Percentiles rank a stretch among this genome's conserved stretches.
Evolutionary conservation across 441 rosid species (phyloP).

Genomic region (Aleurites moluccanus): DNA sequence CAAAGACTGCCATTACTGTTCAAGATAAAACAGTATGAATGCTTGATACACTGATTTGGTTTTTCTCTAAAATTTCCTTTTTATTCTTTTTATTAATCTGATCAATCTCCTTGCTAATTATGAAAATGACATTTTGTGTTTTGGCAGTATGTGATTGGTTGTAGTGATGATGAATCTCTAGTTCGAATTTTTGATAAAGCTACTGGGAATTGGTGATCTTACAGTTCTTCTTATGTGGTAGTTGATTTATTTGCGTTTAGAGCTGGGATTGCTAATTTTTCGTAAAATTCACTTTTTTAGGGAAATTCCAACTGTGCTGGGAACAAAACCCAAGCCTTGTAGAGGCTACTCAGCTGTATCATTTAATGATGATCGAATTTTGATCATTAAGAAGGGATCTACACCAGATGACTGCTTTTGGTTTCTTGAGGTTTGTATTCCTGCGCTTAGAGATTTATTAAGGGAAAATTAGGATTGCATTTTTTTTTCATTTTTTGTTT

Average conservation of each 20-base stretch:
- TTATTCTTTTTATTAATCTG: conserved; percentile 14
- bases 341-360: conserved; percentile 57
- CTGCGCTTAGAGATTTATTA: background rate
- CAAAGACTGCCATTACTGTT: conserved; percentile 35
- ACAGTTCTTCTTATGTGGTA: background rate
- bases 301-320: conserved; percentile 61
- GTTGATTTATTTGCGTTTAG: conserved; percentile 20
- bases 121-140: background rate
- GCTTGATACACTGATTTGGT: conserved; percentile 13
- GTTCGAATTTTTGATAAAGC: conserved; percentile 56
- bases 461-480: background rate
- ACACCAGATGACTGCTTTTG: conserved; percentile 70
- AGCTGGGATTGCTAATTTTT: conserved; percentile 22
- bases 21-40: conserved; percentile 61
- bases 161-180: conserved; percentile 45
- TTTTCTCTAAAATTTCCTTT: conserved; percentile 3
- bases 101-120: conserved; percentile 23
- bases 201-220: conserved; percentile 57
- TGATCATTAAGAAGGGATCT: conserved; percentile 74
- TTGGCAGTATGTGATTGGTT: conserved; percentile 64
- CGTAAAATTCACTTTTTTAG: conserved; percentile 34
- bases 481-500: background rate
- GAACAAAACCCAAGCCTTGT: conserved; percentile 60
- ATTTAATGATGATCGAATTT: conserved; percentile 56
- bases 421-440: conserved; percentile 92